A percentile compares a stretch with the other conserved stretches of the same genome.
These are phyloP conservation scores for Dioscorea alata DNA, from an alignment of 106 monocot genomes.

Conservation along the genomic window DNA sequence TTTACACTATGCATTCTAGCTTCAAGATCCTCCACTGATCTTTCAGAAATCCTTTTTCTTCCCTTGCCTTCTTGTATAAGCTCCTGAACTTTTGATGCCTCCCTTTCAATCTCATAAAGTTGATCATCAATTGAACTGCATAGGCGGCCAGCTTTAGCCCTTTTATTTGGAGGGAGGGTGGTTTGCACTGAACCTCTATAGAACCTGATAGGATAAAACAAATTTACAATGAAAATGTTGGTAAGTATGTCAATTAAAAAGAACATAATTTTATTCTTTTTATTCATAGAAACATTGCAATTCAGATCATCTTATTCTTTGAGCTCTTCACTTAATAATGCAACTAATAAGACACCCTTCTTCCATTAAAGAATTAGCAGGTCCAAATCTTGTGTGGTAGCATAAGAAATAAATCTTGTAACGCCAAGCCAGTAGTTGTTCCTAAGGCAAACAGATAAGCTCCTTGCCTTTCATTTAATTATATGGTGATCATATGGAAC, in stretches of 20 bases:
- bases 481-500: too few species aligned
- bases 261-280: neutral
- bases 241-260: neutral
- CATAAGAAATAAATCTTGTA: too few species aligned
- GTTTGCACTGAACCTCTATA: conserved; percentile 75
- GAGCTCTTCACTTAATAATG: too few species aligned
- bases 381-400: too few species aligned
- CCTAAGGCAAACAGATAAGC: too few species aligned
- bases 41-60: conserved; percentile 56
- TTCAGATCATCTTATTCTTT: too few species aligned
- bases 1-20: conserved; percentile 42
- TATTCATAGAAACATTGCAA: too few species aligned
- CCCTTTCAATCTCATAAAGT: conserved; percentile 39
- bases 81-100: conserved; percentile 34
- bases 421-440: too few species aligned
- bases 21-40: conserved; percentile 36
- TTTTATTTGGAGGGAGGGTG: conserved; percentile 69
- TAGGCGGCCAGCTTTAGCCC: conserved; percentile 49
- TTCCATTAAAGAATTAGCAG: too few species aligned
- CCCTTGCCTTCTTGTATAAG: conserved; percentile 39
- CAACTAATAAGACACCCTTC: too few species aligned
- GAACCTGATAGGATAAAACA: conserved; percentile 47
- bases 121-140: conserved; percentile 76
- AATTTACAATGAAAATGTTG: neutral
- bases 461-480: too few species aligned